Conservation (phyloP, 345 rosid genomes). For the Noccaea bulbosa region DNA sequence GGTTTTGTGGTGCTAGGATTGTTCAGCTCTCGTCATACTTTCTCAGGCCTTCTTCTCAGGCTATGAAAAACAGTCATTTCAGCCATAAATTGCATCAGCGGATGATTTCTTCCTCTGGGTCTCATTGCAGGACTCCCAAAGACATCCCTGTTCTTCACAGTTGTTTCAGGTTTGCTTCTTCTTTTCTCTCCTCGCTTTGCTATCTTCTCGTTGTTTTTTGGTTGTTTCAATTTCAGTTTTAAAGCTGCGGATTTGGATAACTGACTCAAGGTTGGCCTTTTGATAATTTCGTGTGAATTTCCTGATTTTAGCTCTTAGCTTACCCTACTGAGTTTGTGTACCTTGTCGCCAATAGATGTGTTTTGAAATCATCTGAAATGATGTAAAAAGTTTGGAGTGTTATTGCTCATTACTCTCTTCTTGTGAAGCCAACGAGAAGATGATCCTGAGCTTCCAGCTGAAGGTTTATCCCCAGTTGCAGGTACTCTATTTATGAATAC, state of each 20-base stretch:
- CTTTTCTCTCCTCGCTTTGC: slow-evolving; percentile 1
- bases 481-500: slow-evolving; percentile 46
- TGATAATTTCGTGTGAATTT: not conserved
- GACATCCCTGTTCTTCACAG: slow-evolving; percentile 55
- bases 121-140: slow-evolving; percentile 51
- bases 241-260: not conserved
- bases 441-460: slow-evolving; percentile 53
- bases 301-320: not conserved
- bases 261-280: not conserved
- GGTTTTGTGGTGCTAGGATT: slow-evolving; percentile 53
- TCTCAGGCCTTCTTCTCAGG: slow-evolving; percentile 48
- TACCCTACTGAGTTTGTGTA: not conserved
- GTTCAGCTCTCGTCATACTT: slow-evolving; percentile 57
- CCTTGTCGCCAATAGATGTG: not conserved
- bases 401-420: slow-evolving; percentile 47
- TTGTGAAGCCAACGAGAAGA: slow-evolving; percentile 70
- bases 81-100: slow-evolving; percentile 43
- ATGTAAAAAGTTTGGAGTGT: not conserved
- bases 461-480: slow-evolving; percentile 63
- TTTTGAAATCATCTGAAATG: not conserved
- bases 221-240: not conserved
- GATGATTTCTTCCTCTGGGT: slow-evolving; percentile 46
- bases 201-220: not conserved
- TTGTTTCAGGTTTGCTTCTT: slow-evolving; percentile 56
- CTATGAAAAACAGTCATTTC: slow-evolving; percentile 28